Evolutionary conservation across 805 yeast genomes (phyloP), one percentile per base, ranked within the genome.

Genomic region (Metschnikowia shivogae): DNA sequence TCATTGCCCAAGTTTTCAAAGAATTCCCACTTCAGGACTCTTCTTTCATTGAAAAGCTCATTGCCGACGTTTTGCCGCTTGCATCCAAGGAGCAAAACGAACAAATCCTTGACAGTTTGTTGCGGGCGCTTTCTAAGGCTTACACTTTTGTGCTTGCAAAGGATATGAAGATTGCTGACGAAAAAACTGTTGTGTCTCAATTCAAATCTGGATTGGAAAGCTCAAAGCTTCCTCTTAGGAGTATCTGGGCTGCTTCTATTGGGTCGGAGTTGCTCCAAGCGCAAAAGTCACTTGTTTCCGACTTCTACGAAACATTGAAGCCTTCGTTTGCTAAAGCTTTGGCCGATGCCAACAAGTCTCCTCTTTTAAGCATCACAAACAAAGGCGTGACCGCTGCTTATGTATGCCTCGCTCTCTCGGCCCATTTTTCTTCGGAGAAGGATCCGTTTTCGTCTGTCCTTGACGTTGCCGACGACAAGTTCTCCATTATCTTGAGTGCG

Each of bases 41-140:
- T 10, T 55, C 50, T 12, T 33, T 45, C 7, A 49, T 59, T 0
- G 38, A 43, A 0, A 68, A 64, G 29, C 63, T 84, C 4, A 60
- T 77, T 2, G 56, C 64, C 1, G 71, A 65, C 0, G 57, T 88
- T 30, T 50, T 73, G 1, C 72, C 84, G 2, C 64, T 81, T n/a
- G 68, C 84, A 3, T 43, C 77, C 0, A 89, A 86, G 54, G 98
- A 92, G 56, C 78, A 81, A 37, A 87, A 89, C 54, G 98, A 92
- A 57, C 13, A 51, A 1, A 78, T 86, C 0, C 68, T 89, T 33
- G 47, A 66, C 3, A 65, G 70, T 3, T 67, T 81, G 46, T 67
- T 84, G 6, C 60, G 64, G 7, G 75, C 84, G 0, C 73, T 80
- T 43, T 70, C 81, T 33, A 49, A 52, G 1, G 81, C 78, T 50